Evolutionary conservation across 2,329 filamentous ascomycete species (phyloP).

Genomic region (Bisporella sp.): DNA sequence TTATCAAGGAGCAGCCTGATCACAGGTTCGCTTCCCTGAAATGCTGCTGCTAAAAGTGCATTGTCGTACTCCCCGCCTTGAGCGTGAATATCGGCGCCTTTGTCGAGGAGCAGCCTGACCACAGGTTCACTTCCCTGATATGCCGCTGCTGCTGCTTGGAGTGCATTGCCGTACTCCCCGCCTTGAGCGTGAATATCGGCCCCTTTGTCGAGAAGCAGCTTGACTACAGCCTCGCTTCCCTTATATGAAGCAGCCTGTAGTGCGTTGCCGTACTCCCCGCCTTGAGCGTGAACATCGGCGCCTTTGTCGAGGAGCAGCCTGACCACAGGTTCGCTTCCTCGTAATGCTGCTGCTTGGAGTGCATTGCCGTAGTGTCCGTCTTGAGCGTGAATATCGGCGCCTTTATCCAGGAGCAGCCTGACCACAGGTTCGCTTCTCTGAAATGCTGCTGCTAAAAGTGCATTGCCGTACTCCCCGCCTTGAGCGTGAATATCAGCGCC

Average conservation of each 20-base stretch:
- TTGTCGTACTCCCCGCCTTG: no score
- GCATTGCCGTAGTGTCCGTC: background rate
- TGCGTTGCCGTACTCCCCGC: background rate
- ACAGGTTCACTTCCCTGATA: no score
- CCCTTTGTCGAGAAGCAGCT: no score
- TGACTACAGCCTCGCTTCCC: no score
- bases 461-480: background rate
- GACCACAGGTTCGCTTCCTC: background rate
- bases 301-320: slow-evolving; percentile 1
- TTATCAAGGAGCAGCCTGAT: background rate
- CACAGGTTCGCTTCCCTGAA: no score
- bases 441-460: background rate
- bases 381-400: background rate
- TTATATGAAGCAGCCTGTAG: background rate
- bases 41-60: background rate
- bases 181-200: no score
- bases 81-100: background rate
- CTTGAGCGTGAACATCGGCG: no score
- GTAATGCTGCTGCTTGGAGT: background rate
- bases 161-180: no score
- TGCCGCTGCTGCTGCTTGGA: no score
- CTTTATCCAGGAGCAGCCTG: background rate
- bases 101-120: background rate
- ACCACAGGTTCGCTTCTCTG: background rate
- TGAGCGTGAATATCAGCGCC: background rate